A percentile compares a stretch with the other conserved stretches of the same genome.
These are phyloP conservation scores for Barnettozyma californica DNA, from an alignment of 805 yeast genomes.

Conservation along the genomic window DNA sequence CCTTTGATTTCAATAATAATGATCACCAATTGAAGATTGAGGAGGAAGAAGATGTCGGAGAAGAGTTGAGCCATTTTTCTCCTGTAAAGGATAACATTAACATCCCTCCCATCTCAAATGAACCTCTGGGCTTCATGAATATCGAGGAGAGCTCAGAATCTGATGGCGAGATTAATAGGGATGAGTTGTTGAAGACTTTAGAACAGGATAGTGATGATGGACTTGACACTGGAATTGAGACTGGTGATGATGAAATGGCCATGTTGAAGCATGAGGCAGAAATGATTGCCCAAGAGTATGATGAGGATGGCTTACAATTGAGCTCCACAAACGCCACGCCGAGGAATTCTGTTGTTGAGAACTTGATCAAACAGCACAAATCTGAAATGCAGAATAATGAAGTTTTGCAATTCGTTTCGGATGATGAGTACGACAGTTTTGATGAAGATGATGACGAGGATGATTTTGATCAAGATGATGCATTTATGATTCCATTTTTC, in stretches of 20 bases:
- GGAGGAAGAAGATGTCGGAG: constrained; percentile 59
- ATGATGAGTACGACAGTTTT: constrained; percentile 25
- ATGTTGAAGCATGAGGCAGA: constrained; percentile 37
- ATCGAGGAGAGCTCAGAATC: constrained; percentile 34
- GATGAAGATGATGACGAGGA: constrained; percentile 23
- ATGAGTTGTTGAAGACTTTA: constrained; percentile 35
- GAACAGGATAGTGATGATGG: constrained; percentile 30
- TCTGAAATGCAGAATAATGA: constrained; percentile 38
- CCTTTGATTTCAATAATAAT: constrained; percentile 37
- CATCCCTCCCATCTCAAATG: constrained; percentile 16
- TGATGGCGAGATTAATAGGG: constrained; percentile 57
- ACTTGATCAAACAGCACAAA: constrained; percentile 37
- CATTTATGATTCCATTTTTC: constrained; percentile 35
- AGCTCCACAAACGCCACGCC: constrained; percentile 28
- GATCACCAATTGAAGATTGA: constrained; percentile 30
- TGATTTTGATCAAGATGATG: constrained; percentile 18
- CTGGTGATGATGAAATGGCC: constrained; percentile 31
- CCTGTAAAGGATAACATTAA: constrained; percentile 13
- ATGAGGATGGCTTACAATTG: constrained; percentile 21
- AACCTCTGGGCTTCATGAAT: constrained; percentile 20
- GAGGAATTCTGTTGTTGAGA: constrained; percentile 28
- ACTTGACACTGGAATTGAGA: constrained; percentile 32
- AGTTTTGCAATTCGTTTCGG: constrained; percentile 29
- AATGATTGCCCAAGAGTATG: constrained; percentile 36
- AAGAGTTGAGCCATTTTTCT: constrained; percentile 33